These are phyloP conservation scores for Saccharomyces hybrid DNA, from an alignment of 1,139 yeast genomes.

Conservation along the genomic window DNA sequence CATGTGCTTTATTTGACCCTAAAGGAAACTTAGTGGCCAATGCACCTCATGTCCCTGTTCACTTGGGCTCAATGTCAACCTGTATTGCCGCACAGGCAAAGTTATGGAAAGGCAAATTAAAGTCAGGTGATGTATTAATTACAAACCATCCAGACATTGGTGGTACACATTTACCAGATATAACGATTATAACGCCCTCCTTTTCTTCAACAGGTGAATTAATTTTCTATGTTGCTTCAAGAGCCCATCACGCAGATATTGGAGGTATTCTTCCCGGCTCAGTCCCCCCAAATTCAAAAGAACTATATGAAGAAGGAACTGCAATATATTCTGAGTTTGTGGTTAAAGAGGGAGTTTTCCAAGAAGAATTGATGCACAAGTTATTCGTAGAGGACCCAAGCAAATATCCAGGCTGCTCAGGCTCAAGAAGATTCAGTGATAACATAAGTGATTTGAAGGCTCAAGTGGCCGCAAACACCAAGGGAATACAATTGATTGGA, in stretches of 20 bases:
- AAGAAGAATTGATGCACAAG: slow-evolving; percentile 35
- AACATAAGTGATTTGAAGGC: slow-evolving; percentile 44
- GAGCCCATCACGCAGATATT: slow-evolving; percentile 49
- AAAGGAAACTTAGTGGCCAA: slow-evolving; percentile 75
- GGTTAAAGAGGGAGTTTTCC: slow-evolving; percentile 36
- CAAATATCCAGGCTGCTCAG: slow-evolving; percentile 39
- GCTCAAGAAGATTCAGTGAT: slow-evolving; percentile 40
- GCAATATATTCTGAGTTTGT: slow-evolving; percentile 39
- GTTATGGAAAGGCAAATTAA: slow-evolving; percentile 50
- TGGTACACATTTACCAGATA: slow-evolving; percentile 78
- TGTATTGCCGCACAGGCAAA: slow-evolving; percentile 66
- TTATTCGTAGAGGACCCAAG: slow-evolving; percentile 37
- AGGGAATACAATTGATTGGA: slow-evolving; percentile 38
- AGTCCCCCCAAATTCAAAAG: slow-evolving; percentile 42
- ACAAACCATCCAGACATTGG: slow-evolving; percentile 77
- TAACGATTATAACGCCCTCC: slow-evolving; percentile 59
- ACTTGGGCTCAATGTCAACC: slow-evolving; percentile 79
- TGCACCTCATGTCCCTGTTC: slow-evolving; percentile 86
- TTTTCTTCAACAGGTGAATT: slow-evolving; percentile 35
- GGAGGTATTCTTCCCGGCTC: slow-evolving; percentile 45
- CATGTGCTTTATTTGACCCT: slow-evolving; percentile 73
- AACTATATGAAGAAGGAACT: slow-evolving; percentile 43
- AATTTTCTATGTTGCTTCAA: slow-evolving; percentile 40
- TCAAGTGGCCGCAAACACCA: slow-evolving; percentile 42
- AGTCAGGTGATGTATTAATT: slow-evolving; percentile 67